Evolutionary conservation across 805 yeast species (phyloP).

Genomic region (Kregervanrija fluxuum): DNA sequence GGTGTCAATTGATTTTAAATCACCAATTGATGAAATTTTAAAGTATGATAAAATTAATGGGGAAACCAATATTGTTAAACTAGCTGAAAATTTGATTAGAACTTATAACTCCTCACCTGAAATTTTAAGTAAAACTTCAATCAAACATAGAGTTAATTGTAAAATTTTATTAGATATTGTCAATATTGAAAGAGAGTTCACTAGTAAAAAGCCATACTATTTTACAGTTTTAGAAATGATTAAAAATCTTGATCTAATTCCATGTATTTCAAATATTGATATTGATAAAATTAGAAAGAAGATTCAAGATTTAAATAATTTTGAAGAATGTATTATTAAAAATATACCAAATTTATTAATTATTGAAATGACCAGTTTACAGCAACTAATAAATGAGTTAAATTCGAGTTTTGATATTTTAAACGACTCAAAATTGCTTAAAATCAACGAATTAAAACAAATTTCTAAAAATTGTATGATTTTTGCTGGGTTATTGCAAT

Average conservation of each 20-base stretch:
- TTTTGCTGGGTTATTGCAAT: slow-evolving; percentile 91
- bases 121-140: slow-evolving; percentile 48
- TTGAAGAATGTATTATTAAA: slow-evolving; percentile 67
- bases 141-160: slow-evolving; percentile 57
- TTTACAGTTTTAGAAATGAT: slow-evolving; percentile 35
- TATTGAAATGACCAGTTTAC: slow-evolving; percentile 72
- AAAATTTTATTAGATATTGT: slow-evolving; percentile 57
- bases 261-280: slow-evolving; percentile 43
- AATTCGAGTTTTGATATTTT: slow-evolving; percentile 28
- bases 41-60: slow-evolving; percentile 24
- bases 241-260: slow-evolving; percentile 57
- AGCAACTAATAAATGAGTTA: slow-evolving; percentile 44
- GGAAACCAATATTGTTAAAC: slow-evolving; percentile 40
- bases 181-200: slow-evolving; percentile 47
- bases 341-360: slow-evolving; percentile 75
- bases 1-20: slow-evolving; percentile 48
- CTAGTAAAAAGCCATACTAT: slow-evolving; percentile 49
- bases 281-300: slow-evolving; percentile 59
- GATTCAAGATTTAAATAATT: slow-evolving; percentile 49
- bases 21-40: slow-evolving; percentile 16
- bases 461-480: slow-evolving; percentile 85
- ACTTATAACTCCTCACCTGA: slow-evolving; percentile 48
- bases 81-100: slow-evolving; percentile 38
- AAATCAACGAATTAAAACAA: slow-evolving; percentile 45
- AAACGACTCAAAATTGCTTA: slow-evolving; percentile 32